Base-by-base conservation (phyloP, 75 land plant genomes). In the Cryptomeria japonica region DNA sequence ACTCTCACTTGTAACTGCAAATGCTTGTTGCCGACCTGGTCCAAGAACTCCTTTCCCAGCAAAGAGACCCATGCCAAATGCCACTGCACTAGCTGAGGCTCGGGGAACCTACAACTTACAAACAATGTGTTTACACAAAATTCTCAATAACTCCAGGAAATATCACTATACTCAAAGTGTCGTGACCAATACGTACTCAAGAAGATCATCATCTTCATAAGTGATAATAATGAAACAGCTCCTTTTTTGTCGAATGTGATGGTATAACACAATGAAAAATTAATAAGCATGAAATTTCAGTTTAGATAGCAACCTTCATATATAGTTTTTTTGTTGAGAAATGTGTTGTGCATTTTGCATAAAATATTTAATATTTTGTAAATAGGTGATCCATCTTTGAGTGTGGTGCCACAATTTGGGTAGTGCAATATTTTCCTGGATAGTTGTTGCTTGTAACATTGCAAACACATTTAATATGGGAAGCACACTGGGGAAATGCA, bases 71-170 rank as follows among this genome's bases (percentile, higher is more conserved):
- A 96, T 93, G 70, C 99, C 99, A 91, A 97, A 97, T 86, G 99
- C 98, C 47, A 97, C 97, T 49, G 99, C 97, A 93, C 99, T 97
- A 39, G 98, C 98, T 83, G 99, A 93, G 42, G 99, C 94, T 28
- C 99, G 93, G 88, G 93, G 95, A 51, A 97, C 91, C 99, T 97
- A 89, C 80, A 84, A 22, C 25, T 42, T 51, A 49, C 37, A 49
- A 42, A 36, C 19, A 79, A 39, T 42, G 47, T 15, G 34, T 16
- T 84, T 18, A 46, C 32, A 14, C 8, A 64, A 64, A 64, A 5
- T 64, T 19, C 68, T 61, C 68, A 61, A 31, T 49, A 5, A n/a
- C 37, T 22, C 0, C 10, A 64, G 70, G 28, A 64, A 64, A 64
- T 64, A 64, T 64, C 28, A 64, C 70, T 64, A 64, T 25, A 25